Conservation (phyloP, 768 basidiomycete genomes). For the Boletus sensibilis region DNA sequence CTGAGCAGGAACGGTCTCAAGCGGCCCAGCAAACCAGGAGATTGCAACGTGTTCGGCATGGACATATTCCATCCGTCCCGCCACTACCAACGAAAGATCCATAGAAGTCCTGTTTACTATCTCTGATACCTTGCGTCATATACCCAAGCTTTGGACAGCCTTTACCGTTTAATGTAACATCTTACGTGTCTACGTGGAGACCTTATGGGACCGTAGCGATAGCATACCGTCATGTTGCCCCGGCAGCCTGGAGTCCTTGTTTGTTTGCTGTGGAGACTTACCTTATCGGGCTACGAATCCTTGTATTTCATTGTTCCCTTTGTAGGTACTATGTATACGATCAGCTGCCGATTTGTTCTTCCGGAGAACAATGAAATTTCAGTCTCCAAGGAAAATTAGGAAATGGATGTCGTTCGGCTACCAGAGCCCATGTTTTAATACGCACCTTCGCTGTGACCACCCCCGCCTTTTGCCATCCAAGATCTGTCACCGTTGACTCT, state of each 20-base stretch:
- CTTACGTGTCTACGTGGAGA: conserved; percentile 6
- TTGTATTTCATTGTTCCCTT: conserved; percentile 26
- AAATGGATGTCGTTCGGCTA: conserved; percentile 7
- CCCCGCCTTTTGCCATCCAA: not conserved
- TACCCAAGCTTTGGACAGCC: conserved; percentile 20
- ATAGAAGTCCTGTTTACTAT: conserved; percentile 8
- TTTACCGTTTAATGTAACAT: conserved; percentile 1
- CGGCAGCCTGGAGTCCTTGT: not conserved
- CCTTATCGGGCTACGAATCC: conserved; percentile 12
- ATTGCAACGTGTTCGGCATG: conserved; percentile 50
- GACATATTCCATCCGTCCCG: conserved; percentile 27
- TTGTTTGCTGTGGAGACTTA: conserved; percentile 16
- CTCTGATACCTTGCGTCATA: conserved; percentile 26
- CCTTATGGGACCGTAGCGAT: conserved; percentile 2
- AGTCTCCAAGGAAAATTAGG: conserved; percentile 31
- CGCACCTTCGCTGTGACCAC: not conserved
- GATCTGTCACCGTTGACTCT: not conserved
- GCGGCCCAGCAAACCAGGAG: conserved; percentile 59
- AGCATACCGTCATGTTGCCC: not conserved
- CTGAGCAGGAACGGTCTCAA: conserved; percentile 75
- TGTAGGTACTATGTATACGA: conserved; percentile 8
- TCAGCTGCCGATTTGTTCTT: conserved; percentile 4
- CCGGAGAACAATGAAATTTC: conserved; percentile 26
- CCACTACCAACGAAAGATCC: conserved; percentile 27
- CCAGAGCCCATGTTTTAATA: conserved; percentile 1